Evolutionary conservation across 441 rosid genomes (phyloP), one percentile per base, ranked within the genome.

Genomic region (Melastoma candidum): DNA sequence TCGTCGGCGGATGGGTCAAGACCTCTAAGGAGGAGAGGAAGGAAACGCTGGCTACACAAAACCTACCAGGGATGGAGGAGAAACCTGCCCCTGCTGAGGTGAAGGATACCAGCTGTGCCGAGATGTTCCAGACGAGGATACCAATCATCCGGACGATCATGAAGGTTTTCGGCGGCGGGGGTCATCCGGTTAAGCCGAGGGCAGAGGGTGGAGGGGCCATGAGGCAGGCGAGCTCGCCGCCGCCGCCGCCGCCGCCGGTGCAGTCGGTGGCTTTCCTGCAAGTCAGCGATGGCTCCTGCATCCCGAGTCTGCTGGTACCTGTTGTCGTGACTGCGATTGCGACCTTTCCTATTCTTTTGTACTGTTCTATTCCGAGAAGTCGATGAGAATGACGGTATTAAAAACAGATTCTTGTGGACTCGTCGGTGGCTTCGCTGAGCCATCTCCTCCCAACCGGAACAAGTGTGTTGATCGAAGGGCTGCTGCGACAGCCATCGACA

Each of bases 1-100:
- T 85, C 51, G 50, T 87, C 44, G 98, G 98, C 2, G 98, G 98
- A 8, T 87, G 98, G 98, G 87, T 92, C 7, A 87, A 75, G 78
- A 64, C 83, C 68, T 77, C 75, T 39, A 83, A 63, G 63, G 89
- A 87, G 13, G 67, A 67, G 58, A 76, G 43, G 66, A 76, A 63
- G 57, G 83, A 83, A 14, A 24, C 6, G 45, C 63, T 61, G 1
- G 32, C 60, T 22, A 63, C 71, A 0, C 59, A 67, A 11, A 41
- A 66, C 2, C 67, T 65, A 12, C 60, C 63, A 22, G 25, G 9
- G 26, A 53, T 49, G 1, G 32, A 11, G 4, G 61, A 26, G 13
- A 58, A 48, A 51, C 49, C 44, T 27, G 43, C 47, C 52, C 45
- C 47, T 45, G 48, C 26, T 7, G 50, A 41, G 50, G 53, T 56